Percentiles rank a stretch among this genome's conserved stretches.
phyloP scores from a whole-genome alignment of 768 basidiomycete species.

The Russula brevipes region DNA sequence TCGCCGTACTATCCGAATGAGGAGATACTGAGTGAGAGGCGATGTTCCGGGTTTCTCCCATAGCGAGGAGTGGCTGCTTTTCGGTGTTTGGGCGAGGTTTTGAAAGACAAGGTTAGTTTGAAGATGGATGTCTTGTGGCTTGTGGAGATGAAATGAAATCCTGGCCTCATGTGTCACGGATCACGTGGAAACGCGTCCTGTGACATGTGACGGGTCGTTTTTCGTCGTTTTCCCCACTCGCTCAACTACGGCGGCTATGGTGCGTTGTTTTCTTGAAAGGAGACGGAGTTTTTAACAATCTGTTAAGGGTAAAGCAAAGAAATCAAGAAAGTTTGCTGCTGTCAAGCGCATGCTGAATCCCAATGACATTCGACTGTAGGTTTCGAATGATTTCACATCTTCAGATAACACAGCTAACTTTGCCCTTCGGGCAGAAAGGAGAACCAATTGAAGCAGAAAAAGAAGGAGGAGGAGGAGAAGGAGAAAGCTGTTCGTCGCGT shows the following conservation, averaged over 20 bases:
- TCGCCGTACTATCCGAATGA: constrained; percentile 9
- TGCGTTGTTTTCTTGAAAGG: not conserved
- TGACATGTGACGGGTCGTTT: constrained; percentile 4
- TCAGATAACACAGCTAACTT: not conserved
- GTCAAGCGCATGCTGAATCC: constrained; percentile 94
- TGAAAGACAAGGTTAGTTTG: not conserved
- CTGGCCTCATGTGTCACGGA: constrained; percentile 6
- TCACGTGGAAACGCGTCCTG: constrained; percentile 19
- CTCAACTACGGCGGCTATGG: not conserved
- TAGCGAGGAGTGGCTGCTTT: not conserved
- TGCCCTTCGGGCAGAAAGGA: constrained; percentile 60
- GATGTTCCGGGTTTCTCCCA: constrained; percentile 10
- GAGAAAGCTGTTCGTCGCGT: constrained; percentile 71
- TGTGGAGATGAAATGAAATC: not conserved
- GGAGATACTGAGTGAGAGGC: constrained; percentile 1
- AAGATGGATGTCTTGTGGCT: not conserved
- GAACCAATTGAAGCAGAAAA: constrained; percentile 84
- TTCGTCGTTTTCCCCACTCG: not conserved
- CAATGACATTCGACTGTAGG: constrained; percentile 87
- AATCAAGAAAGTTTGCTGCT: constrained; percentile 89
- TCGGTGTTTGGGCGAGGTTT: not conserved
- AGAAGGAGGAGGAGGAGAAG: constrained; percentile 76
- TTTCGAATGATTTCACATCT: constrained; percentile 4
- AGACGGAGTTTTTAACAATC: too few relatives aligned
- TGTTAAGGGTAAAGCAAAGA: constrained; percentile 79